phyloP scores from a whole-genome alignment of 768 basidiomycete species.

The Crucibulum laeve region DNA sequence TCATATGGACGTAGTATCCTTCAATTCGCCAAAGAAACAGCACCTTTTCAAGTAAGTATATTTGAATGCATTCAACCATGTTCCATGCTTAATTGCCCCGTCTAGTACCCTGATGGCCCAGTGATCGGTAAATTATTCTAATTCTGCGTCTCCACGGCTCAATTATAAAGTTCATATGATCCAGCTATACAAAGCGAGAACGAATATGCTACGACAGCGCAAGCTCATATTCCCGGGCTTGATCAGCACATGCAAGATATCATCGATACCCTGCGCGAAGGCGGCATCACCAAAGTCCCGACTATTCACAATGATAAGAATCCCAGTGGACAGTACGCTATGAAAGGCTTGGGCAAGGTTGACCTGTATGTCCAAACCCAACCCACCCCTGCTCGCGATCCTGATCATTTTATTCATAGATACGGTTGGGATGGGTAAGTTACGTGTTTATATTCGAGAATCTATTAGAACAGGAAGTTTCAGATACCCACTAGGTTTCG shows the following conservation, averaged over 20 bases:
- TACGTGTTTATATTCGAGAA: slow-evolving; percentile 1
- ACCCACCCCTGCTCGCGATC: too few relatives aligned
- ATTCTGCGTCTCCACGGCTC: neutral
- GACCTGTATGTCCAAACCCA: slow-evolving; percentile 20
- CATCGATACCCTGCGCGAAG: slow-evolving; percentile 28
- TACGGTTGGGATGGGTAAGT: slow-evolving; percentile 35
- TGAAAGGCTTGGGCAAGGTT: slow-evolving; percentile 26
- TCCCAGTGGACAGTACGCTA: slow-evolving; percentile 23
- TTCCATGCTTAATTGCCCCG: slow-evolving; percentile 15
- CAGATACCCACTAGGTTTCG: slow-evolving; percentile 59
- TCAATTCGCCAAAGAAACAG: slow-evolving; percentile 23
- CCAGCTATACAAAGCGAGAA: slow-evolving; percentile 40
- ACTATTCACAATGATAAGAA: slow-evolving; percentile 31
- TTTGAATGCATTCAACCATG: slow-evolving; percentile 19
- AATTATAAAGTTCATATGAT: neutral
- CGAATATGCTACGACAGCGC: slow-evolving; percentile 31
- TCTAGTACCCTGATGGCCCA: slow-evolving; percentile 40
- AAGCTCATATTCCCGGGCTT: slow-evolving; percentile 23
- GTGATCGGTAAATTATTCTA: slow-evolving; percentile 24
- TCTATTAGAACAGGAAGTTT: slow-evolving; percentile 9
- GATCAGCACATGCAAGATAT: slow-evolving; percentile 40
- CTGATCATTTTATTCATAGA: slow-evolving; percentile 14
- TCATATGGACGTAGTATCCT: slow-evolving; percentile 12
- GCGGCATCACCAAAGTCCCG: slow-evolving; percentile 32
- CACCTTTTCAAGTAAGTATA: slow-evolving; percentile 27